These are phyloP conservation scores for Phytophthora fragariae DNA, from an alignment of 352 stramenopile genomes.

Conservation along the genomic window DNA sequence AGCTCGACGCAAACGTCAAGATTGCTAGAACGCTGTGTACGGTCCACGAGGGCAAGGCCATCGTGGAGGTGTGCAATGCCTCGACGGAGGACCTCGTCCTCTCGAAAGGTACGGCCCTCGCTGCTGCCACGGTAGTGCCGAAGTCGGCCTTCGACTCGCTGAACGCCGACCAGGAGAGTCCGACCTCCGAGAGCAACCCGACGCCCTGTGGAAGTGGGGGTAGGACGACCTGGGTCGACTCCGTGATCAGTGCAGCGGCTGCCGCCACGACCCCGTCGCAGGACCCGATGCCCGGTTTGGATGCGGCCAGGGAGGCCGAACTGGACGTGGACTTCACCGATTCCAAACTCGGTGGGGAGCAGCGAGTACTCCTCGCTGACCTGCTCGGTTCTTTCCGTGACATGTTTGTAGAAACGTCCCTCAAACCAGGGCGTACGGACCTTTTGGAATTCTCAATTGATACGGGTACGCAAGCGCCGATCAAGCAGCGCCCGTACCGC, in stretches of 20 bases:
- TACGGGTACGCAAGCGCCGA: background rate
- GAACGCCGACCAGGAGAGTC: too few relatives aligned
- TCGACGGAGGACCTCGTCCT: background rate
- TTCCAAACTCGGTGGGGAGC: background rate
- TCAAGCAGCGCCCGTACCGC: conserved; percentile 17
- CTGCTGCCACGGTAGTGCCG: background rate
- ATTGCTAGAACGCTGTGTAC: conserved; percentile 2
- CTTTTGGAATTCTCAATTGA: conserved; percentile 16
- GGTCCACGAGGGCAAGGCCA: background rate
- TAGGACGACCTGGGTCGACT: too few relatives aligned
- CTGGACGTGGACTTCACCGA: background rate
- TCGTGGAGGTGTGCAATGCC: background rate
- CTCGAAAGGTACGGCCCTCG: background rate
- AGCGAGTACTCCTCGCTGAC: background rate
- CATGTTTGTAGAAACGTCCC: background rate
- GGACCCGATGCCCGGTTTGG: too few relatives aligned
- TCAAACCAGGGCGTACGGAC: conserved; percentile 3
- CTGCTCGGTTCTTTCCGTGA: background rate
- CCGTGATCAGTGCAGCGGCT: too few relatives aligned
- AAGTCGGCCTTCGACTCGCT: background rate
- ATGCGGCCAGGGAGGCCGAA: too few relatives aligned
- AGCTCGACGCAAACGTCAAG: background rate
- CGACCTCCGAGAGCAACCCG: too few relatives aligned
- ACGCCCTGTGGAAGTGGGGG: too few relatives aligned
- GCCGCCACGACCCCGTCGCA: too few relatives aligned